phyloP scores from a whole-genome alignment of 306 rosid species.

The Abrus precatorius region DNA sequence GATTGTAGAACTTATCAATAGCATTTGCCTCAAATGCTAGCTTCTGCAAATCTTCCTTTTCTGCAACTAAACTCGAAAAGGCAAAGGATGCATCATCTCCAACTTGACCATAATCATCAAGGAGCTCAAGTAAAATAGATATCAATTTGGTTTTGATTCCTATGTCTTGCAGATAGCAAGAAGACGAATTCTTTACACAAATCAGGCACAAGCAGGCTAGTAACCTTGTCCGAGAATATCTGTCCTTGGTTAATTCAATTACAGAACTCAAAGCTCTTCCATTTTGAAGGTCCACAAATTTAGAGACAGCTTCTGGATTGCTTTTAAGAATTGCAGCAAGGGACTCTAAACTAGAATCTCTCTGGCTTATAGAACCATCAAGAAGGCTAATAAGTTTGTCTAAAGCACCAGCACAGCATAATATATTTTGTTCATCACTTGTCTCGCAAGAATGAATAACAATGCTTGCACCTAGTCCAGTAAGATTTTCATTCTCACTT shows the following conservation, averaged over 20 bases:
- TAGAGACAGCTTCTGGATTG: conserved; percentile 73
- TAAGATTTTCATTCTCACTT: conserved; percentile 83
- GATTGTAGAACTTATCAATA: conserved; percentile 75
- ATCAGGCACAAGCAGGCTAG: conserved; percentile 87
- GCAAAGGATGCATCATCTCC: conserved; percentile 93
- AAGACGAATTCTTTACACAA: conserved; percentile 76
- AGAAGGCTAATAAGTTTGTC: conserved; percentile 78
- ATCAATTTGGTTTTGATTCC: conserved; percentile 86
- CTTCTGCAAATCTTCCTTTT: conserved; percentile 87
- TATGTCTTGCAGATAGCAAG: conserved; percentile 76
- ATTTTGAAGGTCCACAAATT: conserved; percentile 68
- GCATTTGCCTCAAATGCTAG: conserved; percentile 96
- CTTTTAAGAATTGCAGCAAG: conserved; percentile 71
- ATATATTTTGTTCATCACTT: conserved; percentile 65
- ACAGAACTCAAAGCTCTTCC: conserved; percentile 74
- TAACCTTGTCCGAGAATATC: conserved; percentile 80
- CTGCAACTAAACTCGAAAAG: conserved; percentile 76
- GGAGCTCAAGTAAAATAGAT: conserved; percentile 86
- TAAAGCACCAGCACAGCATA: conserved; percentile 72
- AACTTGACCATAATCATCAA: conserved; percentile 87
- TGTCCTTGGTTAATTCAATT: conserved; percentile 78
- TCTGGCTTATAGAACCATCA: conserved; percentile 83
- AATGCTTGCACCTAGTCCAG: conserved; percentile 91
- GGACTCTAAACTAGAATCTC: conserved; percentile 93
- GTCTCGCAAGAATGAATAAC: conserved; percentile 84